These are phyloP conservation scores for Metarhizium rileyi DNA, from an alignment of 2,329 filamentous ascomycete species.

Conservation along the genomic window DNA sequence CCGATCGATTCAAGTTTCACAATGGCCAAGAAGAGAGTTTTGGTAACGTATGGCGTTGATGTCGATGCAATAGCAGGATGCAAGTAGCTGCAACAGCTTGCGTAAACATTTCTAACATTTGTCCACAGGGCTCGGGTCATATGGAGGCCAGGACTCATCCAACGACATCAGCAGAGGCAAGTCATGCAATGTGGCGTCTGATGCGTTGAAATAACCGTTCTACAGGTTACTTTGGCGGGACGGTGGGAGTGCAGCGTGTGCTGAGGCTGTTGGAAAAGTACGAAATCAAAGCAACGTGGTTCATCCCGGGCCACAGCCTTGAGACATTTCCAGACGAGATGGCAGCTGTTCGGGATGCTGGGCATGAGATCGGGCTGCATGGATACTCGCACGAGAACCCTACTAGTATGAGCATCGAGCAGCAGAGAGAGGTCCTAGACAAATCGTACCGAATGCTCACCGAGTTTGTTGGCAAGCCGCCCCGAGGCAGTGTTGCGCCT, in stretches of 20 bases:
- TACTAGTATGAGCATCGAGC: slow-evolving; percentile 60
- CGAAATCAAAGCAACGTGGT: slow-evolving; percentile 55
- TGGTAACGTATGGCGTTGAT: not conserved
- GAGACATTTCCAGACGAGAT: slow-evolving; percentile 39
- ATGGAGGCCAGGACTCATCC: slow-evolving; percentile 62
- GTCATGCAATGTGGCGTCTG: not conserved
- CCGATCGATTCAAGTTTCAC: no score
- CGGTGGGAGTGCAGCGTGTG: slow-evolving; percentile 53
- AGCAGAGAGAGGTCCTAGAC: slow-evolving; percentile 65
- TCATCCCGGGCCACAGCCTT: slow-evolving; percentile 38
- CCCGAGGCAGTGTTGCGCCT: slow-evolving; percentile 61
- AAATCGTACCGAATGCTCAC: slow-evolving; percentile 65
- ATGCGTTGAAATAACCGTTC: not conserved
- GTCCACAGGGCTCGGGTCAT: slow-evolving; percentile 53
- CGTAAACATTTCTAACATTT: not conserved
- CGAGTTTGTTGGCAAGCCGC: slow-evolving; percentile 61
- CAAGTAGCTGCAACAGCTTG: not conserved
- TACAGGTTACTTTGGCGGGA: slow-evolving; percentile 56
- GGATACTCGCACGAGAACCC: slow-evolving; percentile 71
- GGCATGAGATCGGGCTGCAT: slow-evolving; percentile 47
- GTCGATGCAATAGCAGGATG: not conserved
- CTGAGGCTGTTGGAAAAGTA: slow-evolving; percentile 65
- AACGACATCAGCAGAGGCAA: slow-evolving; percentile 62
- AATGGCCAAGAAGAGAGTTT: not conserved
- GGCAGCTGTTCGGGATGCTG: slow-evolving; percentile 33